Conservation (phyloP, 78 protist genomes). For the Isochrysis galbana region DNA sequence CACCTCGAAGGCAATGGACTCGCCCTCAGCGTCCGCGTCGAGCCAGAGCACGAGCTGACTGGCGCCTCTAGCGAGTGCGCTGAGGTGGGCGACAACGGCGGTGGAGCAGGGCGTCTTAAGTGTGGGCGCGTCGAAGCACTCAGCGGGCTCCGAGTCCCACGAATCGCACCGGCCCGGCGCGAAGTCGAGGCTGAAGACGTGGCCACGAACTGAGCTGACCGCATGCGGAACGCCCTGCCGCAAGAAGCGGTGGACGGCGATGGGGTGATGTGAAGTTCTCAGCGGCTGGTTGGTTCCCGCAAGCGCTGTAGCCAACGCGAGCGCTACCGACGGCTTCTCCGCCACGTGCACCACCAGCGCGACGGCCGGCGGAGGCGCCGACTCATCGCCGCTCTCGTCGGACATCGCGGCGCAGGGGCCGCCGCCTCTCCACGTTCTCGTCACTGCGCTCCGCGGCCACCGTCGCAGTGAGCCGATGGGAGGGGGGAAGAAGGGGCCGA, state of each 20-base stretch:
- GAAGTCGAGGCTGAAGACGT: conserved; percentile 18
- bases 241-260: not conserved
- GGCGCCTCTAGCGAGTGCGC: not conserved
- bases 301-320: not conserved
- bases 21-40: conserved; percentile 87
- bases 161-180: too few relatives aligned
- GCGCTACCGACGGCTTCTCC: conserved; percentile 46
- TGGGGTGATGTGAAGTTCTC: too few relatives aligned
- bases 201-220: conserved; percentile 38
- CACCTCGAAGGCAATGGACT: conserved; percentile 84
- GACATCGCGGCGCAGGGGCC: too few relatives aligned
- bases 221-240: not conserved
- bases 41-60: conserved; percentile 70
- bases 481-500: too few relatives aligned
- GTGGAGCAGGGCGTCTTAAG: not conserved
- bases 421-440: too few relatives aligned
- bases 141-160: not conserved
- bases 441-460: too few relatives aligned
- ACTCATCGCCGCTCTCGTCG: too few relatives aligned
- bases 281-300: not conserved
- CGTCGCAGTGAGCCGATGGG: too few relatives aligned
- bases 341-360: conserved; percentile 38
- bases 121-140: not conserved
- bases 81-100: not conserved
- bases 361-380: too few relatives aligned